Evolutionary conservation across 495 filamentous ascomycete species (phyloP).

Genomic region (Penicillium ochrochloron): DNA sequence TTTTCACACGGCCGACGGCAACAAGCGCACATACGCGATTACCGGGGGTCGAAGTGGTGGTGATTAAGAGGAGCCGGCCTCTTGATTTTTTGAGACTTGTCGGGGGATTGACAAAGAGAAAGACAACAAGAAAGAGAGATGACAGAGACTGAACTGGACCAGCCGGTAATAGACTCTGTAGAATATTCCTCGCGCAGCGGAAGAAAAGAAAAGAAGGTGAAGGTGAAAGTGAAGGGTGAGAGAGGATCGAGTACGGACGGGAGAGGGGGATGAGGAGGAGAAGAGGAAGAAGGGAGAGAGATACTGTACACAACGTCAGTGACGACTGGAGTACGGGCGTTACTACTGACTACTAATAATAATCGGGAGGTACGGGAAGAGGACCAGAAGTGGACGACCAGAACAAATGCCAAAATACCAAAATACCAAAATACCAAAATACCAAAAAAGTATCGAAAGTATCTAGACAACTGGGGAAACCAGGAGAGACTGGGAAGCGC

Average conservation of each 20-base stretch:
- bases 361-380: constrained; percentile 14
- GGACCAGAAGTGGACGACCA: not conserved
- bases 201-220: constrained; percentile 45
- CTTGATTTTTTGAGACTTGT: constrained; percentile 17
- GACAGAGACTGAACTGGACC: constrained; percentile 49
- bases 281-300: constrained; percentile 28
- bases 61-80: constrained; percentile 47
- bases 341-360: constrained; percentile 27
- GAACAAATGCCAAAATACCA: not conserved
- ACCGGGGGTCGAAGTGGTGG: constrained; percentile 24
- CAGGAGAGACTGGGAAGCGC: not conserved
- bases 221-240: constrained; percentile 1
- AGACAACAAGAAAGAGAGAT: constrained; percentile 34
- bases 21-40: constrained; percentile 25
- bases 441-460: not conserved
- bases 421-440: not conserved
- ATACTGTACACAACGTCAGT: constrained; percentile 28
- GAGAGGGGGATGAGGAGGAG: constrained; percentile 15
- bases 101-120: constrained; percentile 28
- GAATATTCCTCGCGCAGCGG: constrained; percentile 47
- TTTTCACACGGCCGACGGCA: constrained; percentile 14
- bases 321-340: constrained; percentile 7
- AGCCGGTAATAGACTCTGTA: constrained; percentile 48
- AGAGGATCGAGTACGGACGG: constrained; percentile 7
- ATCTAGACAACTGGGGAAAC: not conserved